Base-by-base conservation (phyloP, 305 asterid species). In the Fraxinus xanthoxyloides region DNA sequence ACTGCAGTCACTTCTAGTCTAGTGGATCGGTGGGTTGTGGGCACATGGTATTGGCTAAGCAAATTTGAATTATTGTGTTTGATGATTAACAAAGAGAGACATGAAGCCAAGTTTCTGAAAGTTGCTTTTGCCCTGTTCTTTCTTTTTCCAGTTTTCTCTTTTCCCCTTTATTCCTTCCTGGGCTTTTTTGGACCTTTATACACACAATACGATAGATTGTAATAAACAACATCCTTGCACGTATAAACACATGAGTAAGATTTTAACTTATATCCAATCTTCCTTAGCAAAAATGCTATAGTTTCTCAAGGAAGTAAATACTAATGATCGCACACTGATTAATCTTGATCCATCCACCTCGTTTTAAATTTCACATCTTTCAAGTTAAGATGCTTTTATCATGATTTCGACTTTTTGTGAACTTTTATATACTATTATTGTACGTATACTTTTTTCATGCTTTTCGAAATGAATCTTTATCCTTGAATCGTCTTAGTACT, bases 21-120 rank as follows among this genome's bases (percentile, higher is more conserved):
- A 61, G 80, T 83, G 81, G 81, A 77, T 84, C 81, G 34, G 63
- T 74, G 75, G 80, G 13, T 76, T 75, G 69, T 46, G 74, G 36
- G 78, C 92, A 91, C 93, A 88, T 89, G 89, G 89, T 80, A 77
- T 72, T 79, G 83, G 74, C 77, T 56, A 61, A 34, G 78, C 77
- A 77, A 84, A 77, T 72, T 81, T 28, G n/a, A 26, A n/a, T 67
- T 28, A 67, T 67, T 36, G 46, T 35, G 59, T 28, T 73, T 61
- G 26, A 76, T 46, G 46, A 77, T 40, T 23, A 40, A 30, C 73
- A 65, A 3, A 65, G 35, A 82, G 73, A 67, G 87, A 85, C 89
- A 88, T 77, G 88, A 89, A 34, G 40, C 91, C 90, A 88, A 85
- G 91, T 89, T 88, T 89, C 15, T 79, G 40, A 90, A 84, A 93